A percentile compares a stretch with the other conserved stretches of the same genome.
Conservation (phyloP, 371 early-diverging fungal species). For the Syncephalis plumigaleata region DNA sequence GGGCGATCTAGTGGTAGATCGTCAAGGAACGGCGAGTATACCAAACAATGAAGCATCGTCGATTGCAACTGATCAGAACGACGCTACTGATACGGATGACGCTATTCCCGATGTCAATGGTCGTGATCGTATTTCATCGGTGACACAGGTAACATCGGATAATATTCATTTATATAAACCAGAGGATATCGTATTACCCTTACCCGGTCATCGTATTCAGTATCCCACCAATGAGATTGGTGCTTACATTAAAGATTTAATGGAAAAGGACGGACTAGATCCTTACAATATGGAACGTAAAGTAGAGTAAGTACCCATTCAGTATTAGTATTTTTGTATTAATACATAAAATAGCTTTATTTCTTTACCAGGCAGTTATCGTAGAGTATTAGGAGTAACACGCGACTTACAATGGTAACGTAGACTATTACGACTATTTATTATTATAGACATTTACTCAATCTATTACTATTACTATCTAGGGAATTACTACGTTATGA, state of each 20-base stretch:
- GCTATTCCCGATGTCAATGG: conserved; percentile 2
- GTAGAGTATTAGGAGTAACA: conserved; percentile 36
- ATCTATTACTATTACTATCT: conserved; percentile 16
- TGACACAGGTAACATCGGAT: conserved; percentile 34
- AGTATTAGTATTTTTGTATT: not conserved
- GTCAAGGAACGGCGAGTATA: conserved; percentile 3
- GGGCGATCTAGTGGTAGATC: conserved; percentile 71
- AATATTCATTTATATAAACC: conserved; percentile 50
- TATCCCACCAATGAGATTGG: conserved; percentile 69
- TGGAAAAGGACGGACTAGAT: conserved; percentile 53
- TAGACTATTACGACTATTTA: not conserved
- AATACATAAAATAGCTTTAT: conserved; percentile 3
- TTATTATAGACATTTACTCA: not conserved
- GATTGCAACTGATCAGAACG: conserved; percentile 8
- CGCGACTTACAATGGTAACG: conserved; percentile 21
- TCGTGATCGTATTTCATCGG: conserved; percentile 6
- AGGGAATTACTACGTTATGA: conserved; percentile 30
- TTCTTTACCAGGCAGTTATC: conserved; percentile 61
- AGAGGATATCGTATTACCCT: conserved; percentile 78
- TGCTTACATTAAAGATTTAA: conserved; percentile 36
- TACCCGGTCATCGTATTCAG: conserved; percentile 58
- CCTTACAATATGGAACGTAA: conserved; percentile 22
- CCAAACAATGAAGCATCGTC: conserved; percentile 6
- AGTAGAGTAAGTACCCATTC: conserved; percentile 15
- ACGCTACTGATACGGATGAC: conserved; percentile 2